Conservation (phyloP, 176 grass and related monocot genomes). For the Oryza glumipatula region DNA sequence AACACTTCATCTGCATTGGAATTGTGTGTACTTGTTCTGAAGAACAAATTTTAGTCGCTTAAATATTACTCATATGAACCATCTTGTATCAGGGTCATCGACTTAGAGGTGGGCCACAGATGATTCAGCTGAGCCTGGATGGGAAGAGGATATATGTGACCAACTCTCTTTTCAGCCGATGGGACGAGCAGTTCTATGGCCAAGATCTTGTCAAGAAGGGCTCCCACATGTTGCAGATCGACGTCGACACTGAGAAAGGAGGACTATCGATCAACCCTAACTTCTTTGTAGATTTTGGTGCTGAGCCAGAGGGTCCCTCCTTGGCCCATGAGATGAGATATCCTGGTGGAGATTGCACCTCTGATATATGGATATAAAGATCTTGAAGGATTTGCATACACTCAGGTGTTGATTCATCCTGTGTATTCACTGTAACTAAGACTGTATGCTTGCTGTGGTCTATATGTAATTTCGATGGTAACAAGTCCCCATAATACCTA, state of each 20-base stretch:
- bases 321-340: constrained; percentile 98
- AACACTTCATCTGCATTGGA: background rate
- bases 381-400: constrained; percentile 1
- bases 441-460: constrained; percentile 5
- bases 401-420: background rate
- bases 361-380: constrained; percentile 94
- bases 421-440: constrained; percentile 36
- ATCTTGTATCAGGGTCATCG: constrained; percentile 59
- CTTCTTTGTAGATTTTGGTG: constrained; percentile 90
- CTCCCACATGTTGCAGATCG: constrained; percentile 90
- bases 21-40: background rate
- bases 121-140: constrained; percentile 94
- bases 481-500: constrained; percentile 23
- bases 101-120: constrained; percentile 90
- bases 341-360: constrained; percentile 95
- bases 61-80: background rate
- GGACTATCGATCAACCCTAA: constrained; percentile 74
- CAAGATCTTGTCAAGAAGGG: constrained; percentile 78
- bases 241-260: constrained; percentile 75
- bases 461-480: background rate
- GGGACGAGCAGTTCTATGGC: constrained; percentile 87
- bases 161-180: constrained; percentile 90
- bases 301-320: constrained; percentile 74
- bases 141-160: constrained; percentile 89
- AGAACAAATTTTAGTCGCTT: background rate